Evolutionary conservation across 768 basidiomycete genomes (phyloP), one percentile per base, ranked within the genome.

Genomic region (Podaxis sp.): DNA sequence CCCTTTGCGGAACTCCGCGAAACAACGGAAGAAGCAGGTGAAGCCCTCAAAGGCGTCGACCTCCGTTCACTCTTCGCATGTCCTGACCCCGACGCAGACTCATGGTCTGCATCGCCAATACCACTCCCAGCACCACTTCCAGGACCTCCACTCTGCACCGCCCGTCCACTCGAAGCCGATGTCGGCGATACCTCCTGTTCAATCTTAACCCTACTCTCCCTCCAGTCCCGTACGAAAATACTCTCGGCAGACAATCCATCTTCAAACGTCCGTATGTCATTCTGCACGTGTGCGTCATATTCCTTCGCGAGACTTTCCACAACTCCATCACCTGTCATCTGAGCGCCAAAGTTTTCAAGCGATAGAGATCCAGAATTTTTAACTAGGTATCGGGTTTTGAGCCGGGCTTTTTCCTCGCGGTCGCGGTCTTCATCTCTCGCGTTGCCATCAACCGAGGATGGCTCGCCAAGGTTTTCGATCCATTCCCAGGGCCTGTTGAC

Each of bases 401-500:
- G 65, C 8, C 74, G 73, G 49, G 76, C 77, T 49, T 74, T 76
- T 29, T 77, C 77, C 27, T 77, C 78, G 40, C 80, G 79, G 22
- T 80, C 77, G 19, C 67, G 69, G 56, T 78, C 77, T 27, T 73
- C 72, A 25, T 80, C 74, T 36, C 77, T 76, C 9, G 82, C 81
- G 33, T 77, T 81, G 9, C 78, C 70, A 27, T 83, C 81, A 3
- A 77, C 65, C 11, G 75, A 68, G 7, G 78, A 63, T 2, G 80
- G 76, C 56, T 89, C 87, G 8, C 90, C 90, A 2, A 93, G 68
- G 69, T 88, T 85, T 72, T 94, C 91, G 6, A 87, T 84, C 91
- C 91, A 93, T 71, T 94, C 91, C 91, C 91, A 94, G 3, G 92
- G 90, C 36, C 86, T 83, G 72, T 92, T 90, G 61, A 84, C 77